Evolutionary conservation across 306 rosid genomes (phyloP), one percentile per base, ranked within the genome.

Genomic region (Comarum palustre): DNA sequence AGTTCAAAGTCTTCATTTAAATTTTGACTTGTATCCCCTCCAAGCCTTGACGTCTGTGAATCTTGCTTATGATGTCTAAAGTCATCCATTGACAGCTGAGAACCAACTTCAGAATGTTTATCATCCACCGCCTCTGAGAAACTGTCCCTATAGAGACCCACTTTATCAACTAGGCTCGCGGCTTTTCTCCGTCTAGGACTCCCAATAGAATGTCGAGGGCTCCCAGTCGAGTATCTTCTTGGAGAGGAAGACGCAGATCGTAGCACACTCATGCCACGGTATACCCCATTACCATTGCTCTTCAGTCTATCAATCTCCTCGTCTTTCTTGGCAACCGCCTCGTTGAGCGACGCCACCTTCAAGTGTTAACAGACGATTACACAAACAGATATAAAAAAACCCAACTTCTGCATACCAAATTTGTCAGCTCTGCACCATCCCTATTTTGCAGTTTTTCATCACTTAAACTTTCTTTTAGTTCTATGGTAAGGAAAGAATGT

Each of bases 291-390:
- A 71, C 22, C 73, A 78, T 81, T 87, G 65, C 83, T 73, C 84
- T 87, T 91, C 74, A 71, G 83, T 81, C 82, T 84, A 72, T 86
- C 97, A 69, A 91, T 86, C 87, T 95, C 96, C 72, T 84, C 96
- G 73, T 95, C 96, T 81, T 90, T 95, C 82, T 79, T 91, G 45
- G 84, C 75, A 72, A 87, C 68, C 31, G 71, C 73, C 66, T 92
- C 97, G 84, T 87, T 95, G 77, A 95, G 91, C 59, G 83, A 80
- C 62, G 93, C 81, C 82, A 95, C 78, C 99, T 95, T 76, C 79
- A 83, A 80, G 64, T 70, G 67, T 71, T 50, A 80, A 82, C 61
- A 74, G 46, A 67, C 61, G 75, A 73, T 82, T 77, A 79, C 48
- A 77, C 55, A 73, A 66, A 29, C 11, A 32, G 6, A 68, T 46